Evolutionary conservation across 2,329 filamentous ascomycete genomes (phyloP).

Genomic region (Calycina marina): DNA sequence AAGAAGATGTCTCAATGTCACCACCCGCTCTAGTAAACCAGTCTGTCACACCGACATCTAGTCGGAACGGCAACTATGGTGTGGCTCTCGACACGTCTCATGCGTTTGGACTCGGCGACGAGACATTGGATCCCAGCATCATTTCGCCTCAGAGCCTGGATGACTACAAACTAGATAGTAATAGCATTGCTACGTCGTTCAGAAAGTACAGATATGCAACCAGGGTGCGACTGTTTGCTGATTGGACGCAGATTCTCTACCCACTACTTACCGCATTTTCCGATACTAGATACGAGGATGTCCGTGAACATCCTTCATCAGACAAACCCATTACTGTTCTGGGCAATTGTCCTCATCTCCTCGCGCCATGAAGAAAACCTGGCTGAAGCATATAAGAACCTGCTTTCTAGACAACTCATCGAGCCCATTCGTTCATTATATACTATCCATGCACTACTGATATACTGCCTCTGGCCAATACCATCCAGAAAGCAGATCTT

Average conservation of each 20-base stretch:
- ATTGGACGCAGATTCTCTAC: neutral
- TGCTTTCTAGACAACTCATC: conserved; percentile 9
- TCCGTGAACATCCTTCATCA: conserved; percentile 1
- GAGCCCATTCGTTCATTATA: conserved; percentile 7
- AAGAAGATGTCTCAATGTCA: conserved; percentile 1
- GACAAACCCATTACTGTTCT: conserved; percentile 2
- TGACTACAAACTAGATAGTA: neutral
- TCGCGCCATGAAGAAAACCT: conserved; percentile 1
- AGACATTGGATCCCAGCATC: neutral
- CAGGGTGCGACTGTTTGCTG: neutral
- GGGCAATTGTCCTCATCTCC: conserved; percentile 2
- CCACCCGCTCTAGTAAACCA: neutral
- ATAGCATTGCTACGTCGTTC: neutral
- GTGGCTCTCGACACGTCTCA: neutral
- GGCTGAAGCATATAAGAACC: neutral
- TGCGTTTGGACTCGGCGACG: conserved; percentile 1
- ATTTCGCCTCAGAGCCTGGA: conserved; percentile 1
- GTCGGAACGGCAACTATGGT: neutral
- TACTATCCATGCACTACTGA: conserved; percentile 2
- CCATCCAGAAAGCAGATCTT: conserved; percentile 1
- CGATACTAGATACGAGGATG: conserved; percentile 2
- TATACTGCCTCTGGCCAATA: conserved; percentile 3
- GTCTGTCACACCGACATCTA: neutral
- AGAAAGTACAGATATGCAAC: neutral
- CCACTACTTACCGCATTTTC: conserved; percentile 1